Conservation (phyloP, 1,139 yeast genomes). For the Candida sanyaensis region DNA sequence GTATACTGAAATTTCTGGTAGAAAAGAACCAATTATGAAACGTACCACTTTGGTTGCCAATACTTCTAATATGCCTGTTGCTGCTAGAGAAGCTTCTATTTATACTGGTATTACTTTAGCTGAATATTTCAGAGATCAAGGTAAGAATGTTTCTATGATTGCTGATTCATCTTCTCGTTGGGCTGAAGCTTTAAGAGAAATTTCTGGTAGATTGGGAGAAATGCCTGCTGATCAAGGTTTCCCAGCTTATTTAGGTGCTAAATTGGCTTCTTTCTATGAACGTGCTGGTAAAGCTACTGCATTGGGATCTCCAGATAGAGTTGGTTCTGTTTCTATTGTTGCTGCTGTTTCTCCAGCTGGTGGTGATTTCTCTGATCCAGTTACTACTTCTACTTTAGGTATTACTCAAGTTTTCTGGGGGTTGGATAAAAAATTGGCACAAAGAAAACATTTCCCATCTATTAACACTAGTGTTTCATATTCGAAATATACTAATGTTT, state of each 20-base stretch:
- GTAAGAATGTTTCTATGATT: slow-evolving; percentile 98
- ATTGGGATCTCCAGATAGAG: slow-evolving; percentile 93
- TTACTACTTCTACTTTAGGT: slow-evolving; percentile 96
- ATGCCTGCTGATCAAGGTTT: slow-evolving; percentile 99
- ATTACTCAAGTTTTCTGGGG: slow-evolving; percentile 99
- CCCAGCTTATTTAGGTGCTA: slow-evolving; percentile 99
- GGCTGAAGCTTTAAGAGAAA: slow-evolving; percentile 99
- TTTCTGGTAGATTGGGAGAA: slow-evolving; percentile 99
- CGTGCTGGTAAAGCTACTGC: slow-evolving; percentile 98
- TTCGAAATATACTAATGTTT: slow-evolving; percentile 89
- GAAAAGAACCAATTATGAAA: slow-evolving; percentile 98
- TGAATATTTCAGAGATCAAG: slow-evolving; percentile 99
- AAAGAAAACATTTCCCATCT: slow-evolving; percentile 99
- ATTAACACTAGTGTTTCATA: slow-evolving; percentile 94
- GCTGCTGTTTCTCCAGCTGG: slow-evolving; percentile 99
- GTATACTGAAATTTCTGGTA: slow-evolving; percentile 85
- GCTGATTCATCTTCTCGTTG: slow-evolving; percentile 99
- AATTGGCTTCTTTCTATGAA: slow-evolving; percentile 97
- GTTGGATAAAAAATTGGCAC: slow-evolving; percentile 96
- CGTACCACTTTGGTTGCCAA: slow-evolving; percentile 98
- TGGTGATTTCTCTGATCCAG: slow-evolving; percentile 99
- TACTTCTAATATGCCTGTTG: slow-evolving; percentile 99
- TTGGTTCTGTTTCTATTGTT: slow-evolving; percentile 96
- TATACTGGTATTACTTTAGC: slow-evolving; percentile 98
- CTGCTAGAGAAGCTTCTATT: slow-evolving; percentile 99